phyloP scores from a whole-genome alignment of 2,329 filamentous ascomycete genomes.

The Pseudogymnoascus sp. region DNA sequence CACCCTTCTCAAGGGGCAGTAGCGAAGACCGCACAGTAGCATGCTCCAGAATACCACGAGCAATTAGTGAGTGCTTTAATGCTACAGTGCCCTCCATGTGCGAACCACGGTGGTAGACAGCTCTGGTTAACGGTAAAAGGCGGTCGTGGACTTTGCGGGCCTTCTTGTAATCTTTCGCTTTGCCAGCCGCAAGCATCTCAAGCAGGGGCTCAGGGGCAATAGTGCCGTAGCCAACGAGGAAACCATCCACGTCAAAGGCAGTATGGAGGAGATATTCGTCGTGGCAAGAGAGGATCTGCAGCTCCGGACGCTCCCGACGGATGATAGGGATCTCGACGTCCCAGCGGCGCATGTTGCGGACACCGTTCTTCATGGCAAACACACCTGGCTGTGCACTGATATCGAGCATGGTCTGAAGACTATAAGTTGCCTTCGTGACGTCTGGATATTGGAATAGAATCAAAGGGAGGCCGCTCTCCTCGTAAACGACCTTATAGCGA shows the following conservation, averaged over 20 bases:
- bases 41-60: conserved; percentile 39
- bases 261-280: conserved; percentile 46
- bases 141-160: conserved; percentile 42
- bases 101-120: conserved; percentile 45
- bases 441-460: conserved; percentile 47
- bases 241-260: conserved; percentile 42
- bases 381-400: conserved; percentile 43
- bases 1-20: conserved; percentile 11
- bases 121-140: conserved; percentile 42
- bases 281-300: conserved; percentile 43
- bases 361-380: conserved; percentile 49
- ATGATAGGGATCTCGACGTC: conserved; percentile 47
- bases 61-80: conserved; percentile 43
- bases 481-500: conserved; percentile 41
- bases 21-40: conserved; percentile 38
- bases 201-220: conserved; percentile 42
- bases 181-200: conserved; percentile 42
- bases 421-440: conserved; percentile 44
- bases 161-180: conserved; percentile 39
- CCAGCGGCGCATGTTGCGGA: conserved; percentile 48
- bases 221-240: conserved; percentile 46
- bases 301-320: conserved; percentile 37
- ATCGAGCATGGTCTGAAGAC: conserved; percentile 42
- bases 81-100: conserved; percentile 47
- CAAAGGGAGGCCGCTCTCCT: conserved; percentile 39